Evolutionary conservation across 2,329 filamentous ascomycete genomes (phyloP), one percentile per base, ranked within the genome.

Genomic region (Cercospora beticola): DNA sequence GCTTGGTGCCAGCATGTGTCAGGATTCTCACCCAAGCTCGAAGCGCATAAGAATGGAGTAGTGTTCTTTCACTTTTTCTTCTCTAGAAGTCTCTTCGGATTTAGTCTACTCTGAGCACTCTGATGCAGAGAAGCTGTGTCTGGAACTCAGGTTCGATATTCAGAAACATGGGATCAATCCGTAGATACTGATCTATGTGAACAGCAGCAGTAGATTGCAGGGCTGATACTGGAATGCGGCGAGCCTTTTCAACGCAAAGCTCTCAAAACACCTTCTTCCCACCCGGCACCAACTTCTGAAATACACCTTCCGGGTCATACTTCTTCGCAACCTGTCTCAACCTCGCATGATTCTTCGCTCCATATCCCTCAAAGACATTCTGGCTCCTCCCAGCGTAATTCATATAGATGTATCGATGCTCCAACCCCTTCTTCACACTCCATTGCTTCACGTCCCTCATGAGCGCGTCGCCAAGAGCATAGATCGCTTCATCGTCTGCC

Each of bases 361-460:
- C 70, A 65, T 72, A 72, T 28, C 70, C 68, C 43, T 64, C 64
- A n/a, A 72, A 68, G 1, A 72, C 70, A 14, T 28, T 30, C 61
- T 69, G 68, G 33, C 60, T 58, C 30, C 36, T 18, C n/a, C 65
- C 68, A 8, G 66, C 70, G 54, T 72, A 72, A 36, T 72, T 72
- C 66, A 64, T 40, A 61, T 72, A 72, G 12, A 70, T 66, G 33
- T 65, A 72, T 21, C 60, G 60, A 62, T 62, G 60, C 6, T 40
- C 60, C 26, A 62, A 14, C 3, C 60, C 60, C 5, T 23, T 62
- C n/a, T 49, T n/a, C 43, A 46, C 60, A 23, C 60, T 62, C 60
- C 60, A 62, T 33, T 58, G 31, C 31, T 64, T 64, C 12, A 43
- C 46, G 16, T 64, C 49, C 31, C 21, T 26, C 31, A 58, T 43